A percentile compares a stretch with the other conserved stretches of the same genome.
Conservation (phyloP, 306 rosid genomes). For the Dalbergia oliveri region DNA sequence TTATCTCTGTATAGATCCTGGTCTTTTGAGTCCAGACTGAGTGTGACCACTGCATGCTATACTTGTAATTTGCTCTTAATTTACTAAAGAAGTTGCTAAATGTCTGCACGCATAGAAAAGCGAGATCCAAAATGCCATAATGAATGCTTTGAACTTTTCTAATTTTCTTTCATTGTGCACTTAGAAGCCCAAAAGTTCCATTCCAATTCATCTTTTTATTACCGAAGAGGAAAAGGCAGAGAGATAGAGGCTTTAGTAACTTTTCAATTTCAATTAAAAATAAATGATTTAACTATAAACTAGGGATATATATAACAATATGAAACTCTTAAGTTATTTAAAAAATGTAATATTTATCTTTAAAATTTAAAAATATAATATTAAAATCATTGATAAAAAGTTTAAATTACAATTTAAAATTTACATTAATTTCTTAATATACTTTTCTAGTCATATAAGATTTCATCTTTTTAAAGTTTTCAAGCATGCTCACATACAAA, state of each 20-base stretch:
- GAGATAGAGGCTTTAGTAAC: conserved; percentile 17
- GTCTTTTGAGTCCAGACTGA: background rate
- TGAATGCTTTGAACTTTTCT: background rate
- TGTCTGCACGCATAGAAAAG: background rate
- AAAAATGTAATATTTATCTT: too few species aligned
- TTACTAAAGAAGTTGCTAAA: background rate
- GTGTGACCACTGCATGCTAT: background rate
- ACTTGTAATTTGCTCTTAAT: background rate
- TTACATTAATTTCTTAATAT: too few species aligned
- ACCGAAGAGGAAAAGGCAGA: conserved; percentile 20
- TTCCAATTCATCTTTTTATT: conserved; percentile 3
- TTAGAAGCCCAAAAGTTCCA: background rate
- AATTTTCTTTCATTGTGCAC: background rate
- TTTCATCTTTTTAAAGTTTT: too few species aligned
- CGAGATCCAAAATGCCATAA: conserved; percentile 9
- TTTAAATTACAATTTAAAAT: too few species aligned
- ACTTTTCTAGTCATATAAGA: too few species aligned
- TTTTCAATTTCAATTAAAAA: too few species aligned
- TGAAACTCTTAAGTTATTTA: too few species aligned
- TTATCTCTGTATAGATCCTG: background rate
- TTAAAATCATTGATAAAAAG: too few species aligned
- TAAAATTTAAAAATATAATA: too few species aligned
- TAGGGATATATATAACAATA: too few species aligned
- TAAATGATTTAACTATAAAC: too few species aligned
- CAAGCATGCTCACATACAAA: too few species aligned